Conservation (phyloP, 768 basidiomycete genomes). For the Suillus sp. region DNA sequence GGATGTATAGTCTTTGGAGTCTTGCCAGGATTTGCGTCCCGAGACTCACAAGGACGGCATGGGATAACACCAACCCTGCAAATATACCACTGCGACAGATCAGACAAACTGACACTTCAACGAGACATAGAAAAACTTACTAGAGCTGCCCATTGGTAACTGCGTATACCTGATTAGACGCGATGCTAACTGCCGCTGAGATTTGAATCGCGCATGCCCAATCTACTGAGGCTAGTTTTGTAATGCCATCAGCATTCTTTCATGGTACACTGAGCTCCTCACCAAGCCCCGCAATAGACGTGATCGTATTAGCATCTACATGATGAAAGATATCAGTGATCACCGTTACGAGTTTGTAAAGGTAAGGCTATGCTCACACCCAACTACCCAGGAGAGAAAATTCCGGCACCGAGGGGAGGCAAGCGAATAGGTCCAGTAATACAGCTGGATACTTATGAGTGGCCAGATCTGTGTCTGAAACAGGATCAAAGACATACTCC, state of each 20-base stretch:
- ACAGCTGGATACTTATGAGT: conserved; percentile 33
- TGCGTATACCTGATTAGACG: conserved; percentile 41
- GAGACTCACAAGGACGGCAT: conserved; percentile 65
- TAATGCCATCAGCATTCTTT: background rate
- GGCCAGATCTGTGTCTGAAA: background rate
- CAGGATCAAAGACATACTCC: conserved; percentile 44
- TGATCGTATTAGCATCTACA: conserved; percentile 52
- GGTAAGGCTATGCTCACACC: conserved; percentile 38
- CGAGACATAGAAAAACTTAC: conserved; percentile 43
- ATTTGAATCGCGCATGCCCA: conserved; percentile 64
- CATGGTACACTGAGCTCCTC: background rate
- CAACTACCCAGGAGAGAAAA: conserved; percentile 56
- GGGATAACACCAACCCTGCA: conserved; percentile 55
- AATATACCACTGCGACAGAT: conserved; percentile 57
- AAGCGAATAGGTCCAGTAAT: conserved; percentile 54
- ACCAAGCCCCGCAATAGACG: conserved; percentile 43
- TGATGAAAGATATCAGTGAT: background rate
- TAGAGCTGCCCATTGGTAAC: conserved; percentile 48
- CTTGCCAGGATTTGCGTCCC: conserved; percentile 65
- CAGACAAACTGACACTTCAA: conserved; percentile 43
- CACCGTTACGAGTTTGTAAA: background rate
- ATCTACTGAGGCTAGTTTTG: conserved; percentile 51
- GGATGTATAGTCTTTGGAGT: conserved; percentile 54
- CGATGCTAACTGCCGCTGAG: conserved; percentile 50
- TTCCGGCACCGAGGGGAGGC: conserved; percentile 46